Base-by-base conservation (phyloP, 192 early-diverging fungal species). In the Coemansia reversa region DNA sequence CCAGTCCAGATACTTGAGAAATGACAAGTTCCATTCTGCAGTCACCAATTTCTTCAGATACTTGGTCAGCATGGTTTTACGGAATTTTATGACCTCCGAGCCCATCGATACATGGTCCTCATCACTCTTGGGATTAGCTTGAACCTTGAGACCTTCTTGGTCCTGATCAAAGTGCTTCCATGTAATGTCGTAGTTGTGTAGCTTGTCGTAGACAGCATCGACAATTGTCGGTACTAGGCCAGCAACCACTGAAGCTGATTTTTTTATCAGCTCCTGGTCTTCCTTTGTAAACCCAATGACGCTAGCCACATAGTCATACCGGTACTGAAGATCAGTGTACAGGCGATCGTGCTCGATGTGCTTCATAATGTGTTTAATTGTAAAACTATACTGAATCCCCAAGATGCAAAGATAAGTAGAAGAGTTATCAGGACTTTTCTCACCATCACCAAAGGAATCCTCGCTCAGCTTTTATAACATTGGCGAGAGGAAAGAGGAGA, bases 1-100 rank as follows among this genome's bases (percentile, higher is more conserved):
- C 76, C 89, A 89, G 66, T 92, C 89, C 29, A 93, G 80, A 63
- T 93, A 93, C 73, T 85, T 86, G 54, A 93, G 61, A 75, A 84
- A 59, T 57, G 78, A 58, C 30, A 72, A 55, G 60, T 75, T 67
- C 75, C 70, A 71, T 22, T 78, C 82, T 27, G 63, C 56, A 0
- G 76, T 83, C 7, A 88, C 83, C 24, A 93, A 81, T 62, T 87
- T 89, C 61, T 81, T 83, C 49, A 93, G 81, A 67, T 93, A 93
- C 54, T 85, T 85, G 24, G 69, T 69, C 58, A 93, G 70, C 78
- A 88, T 87, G 52, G 87, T 85, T 62, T 92, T 93, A 60, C 91
- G 82, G 82, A 93, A 93, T 59, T 86, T 89, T 73, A 92, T 90
- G 30, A 88, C 87, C n/a, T 88, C 88, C 29, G 85, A 82, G 4